Evolutionary conservation across 148 eudicot species (phyloP), one percentile per base, ranked within the genome.

Genomic region (Simmondsia chinensis): DNA sequence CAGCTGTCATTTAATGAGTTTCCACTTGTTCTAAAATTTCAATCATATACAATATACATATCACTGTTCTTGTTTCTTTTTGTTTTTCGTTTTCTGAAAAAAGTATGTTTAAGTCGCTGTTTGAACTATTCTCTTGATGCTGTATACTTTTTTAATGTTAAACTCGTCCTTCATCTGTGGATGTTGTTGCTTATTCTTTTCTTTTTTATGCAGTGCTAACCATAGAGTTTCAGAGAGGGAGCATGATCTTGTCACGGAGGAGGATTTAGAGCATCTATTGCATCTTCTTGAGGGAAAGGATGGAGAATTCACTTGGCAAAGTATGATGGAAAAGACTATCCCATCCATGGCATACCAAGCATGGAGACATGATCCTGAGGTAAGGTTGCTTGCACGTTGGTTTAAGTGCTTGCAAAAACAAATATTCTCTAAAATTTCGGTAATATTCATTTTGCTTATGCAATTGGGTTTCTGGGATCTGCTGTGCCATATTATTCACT

Each of bases 301-400:
- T 42, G 75, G 79, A 29, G 80, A 69, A 49, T 50, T 63, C 31
- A 47, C 68, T 26, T 81, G 95, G 95, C 89, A 81, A 60, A 65
- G 59, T 57, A 43, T 85, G 80, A 85, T 85, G 83, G 91, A 78
- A 20, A 82, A 70, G 43, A 66, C 74, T 39, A 81, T 80, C 21
- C 59, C 81, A 28, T 81, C 72, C 64, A 53, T 85, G 82, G 43
- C 72, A 28, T 85, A 75, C 59, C 77, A 81, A 57, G 95, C 89
- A 20, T 85, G 95, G 95, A 80, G 86, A 48, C 76, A 75, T 56
- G 95, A 85, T 46, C 86, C 95, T 14, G 80, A 75, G 91, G 95
- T 85, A 69, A 46, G 14, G 10, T 19, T 38, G 53, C 6, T 10
- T 17, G 26, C 18, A 48, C 43, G n/a, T n/a, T n/a, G n/a, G n/a